Percentiles rank a stretch among this genome's conserved stretches.
Conservation (phyloP, 2,329 filamentous ascomycete species). For the Alternaria conjuncta region DNA sequence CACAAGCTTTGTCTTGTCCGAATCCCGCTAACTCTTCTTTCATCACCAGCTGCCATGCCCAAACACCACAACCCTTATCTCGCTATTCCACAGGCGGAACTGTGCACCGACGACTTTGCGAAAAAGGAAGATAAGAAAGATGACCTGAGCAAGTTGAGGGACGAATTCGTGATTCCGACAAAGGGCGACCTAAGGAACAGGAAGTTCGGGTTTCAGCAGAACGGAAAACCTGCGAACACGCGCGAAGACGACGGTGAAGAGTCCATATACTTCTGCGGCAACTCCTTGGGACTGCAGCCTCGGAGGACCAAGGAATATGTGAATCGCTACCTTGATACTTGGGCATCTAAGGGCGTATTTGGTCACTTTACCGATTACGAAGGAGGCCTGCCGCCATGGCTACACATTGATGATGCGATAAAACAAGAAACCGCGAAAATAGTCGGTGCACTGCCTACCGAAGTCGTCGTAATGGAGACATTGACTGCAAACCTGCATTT, state of each 20-base stretch:
- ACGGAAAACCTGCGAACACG: slow-evolving; percentile 1
- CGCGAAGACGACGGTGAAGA: slow-evolving; percentile 47
- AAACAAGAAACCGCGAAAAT: slow-evolving; percentile 73
- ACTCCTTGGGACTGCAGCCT: slow-evolving; percentile 86
- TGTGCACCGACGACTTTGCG: slow-evolving; percentile 43
- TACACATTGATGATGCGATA: slow-evolving; percentile 79
- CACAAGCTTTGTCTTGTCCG: not conserved
- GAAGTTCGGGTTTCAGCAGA: slow-evolving; percentile 45
- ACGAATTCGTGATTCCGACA: slow-evolving; percentile 79
- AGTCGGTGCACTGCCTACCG: slow-evolving; percentile 73
- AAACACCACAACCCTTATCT: slow-evolving; percentile 33
- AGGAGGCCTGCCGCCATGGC: slow-evolving; percentile 74
- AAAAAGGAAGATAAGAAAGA: slow-evolving; percentile 47
- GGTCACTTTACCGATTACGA: slow-evolving; percentile 78
- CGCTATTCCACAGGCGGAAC: slow-evolving; percentile 20
- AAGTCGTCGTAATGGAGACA: slow-evolving; percentile 89
- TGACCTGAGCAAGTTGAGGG: slow-evolving; percentile 54
- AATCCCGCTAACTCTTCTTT: not conserved
- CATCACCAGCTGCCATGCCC: slow-evolving; percentile 28
- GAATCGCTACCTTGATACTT: slow-evolving; percentile 77
- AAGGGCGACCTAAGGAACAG: slow-evolving; percentile 72
- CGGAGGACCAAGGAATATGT: slow-evolving; percentile 70
- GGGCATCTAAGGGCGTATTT: slow-evolving; percentile 82
- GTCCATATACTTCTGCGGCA: slow-evolving; percentile 84
- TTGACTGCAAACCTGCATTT: slow-evolving; percentile 83